Percentiles rank a stretch among this genome's conserved stretches.
These are phyloP conservation scores for Penicillium psychrosexuale DNA, from an alignment of 2,329 filamentous ascomycete species.

Conservation along the genomic window DNA sequence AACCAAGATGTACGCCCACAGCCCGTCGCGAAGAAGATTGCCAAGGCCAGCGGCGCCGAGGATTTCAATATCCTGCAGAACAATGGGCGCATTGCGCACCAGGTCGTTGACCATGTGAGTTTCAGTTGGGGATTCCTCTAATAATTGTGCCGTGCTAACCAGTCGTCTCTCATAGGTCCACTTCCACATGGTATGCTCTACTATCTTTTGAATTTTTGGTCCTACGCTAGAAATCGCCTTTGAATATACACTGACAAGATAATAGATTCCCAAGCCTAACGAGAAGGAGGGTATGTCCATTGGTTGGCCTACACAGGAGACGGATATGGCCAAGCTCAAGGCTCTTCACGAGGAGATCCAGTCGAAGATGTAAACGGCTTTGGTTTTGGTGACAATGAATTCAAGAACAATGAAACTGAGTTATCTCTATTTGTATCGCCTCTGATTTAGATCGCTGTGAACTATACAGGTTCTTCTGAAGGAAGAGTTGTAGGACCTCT, in stretches of 20 bases:
- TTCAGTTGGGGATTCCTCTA: not conserved
- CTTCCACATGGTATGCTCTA: slow-evolving; percentile 75
- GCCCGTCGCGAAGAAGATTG: slow-evolving; percentile 84
- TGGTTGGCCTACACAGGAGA: slow-evolving; percentile 70
- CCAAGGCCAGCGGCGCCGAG: slow-evolving; percentile 66
- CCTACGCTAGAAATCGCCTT: not conserved
- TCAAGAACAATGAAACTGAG: not conserved
- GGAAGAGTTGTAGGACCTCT: not conserved
- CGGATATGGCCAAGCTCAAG: slow-evolving; percentile 81
- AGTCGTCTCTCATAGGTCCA: slow-evolving; percentile 60
- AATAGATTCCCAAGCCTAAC: slow-evolving; percentile 89
- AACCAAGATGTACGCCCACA: slow-evolving; percentile 31
- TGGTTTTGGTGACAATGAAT: not conserved
- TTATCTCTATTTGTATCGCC: not conserved
- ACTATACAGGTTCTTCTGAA: not conserved
- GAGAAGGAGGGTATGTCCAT: slow-evolving; percentile 74
- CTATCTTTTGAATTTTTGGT: not conserved
- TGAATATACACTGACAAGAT: slow-evolving; percentile 1
- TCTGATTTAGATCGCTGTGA: not conserved
- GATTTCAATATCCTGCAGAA: slow-evolving; percentile 97
- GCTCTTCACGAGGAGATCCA: slow-evolving; percentile 78
- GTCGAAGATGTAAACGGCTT: slow-evolving; percentile 68
- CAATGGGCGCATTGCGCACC: slow-evolving; percentile 87
- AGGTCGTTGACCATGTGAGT: slow-evolving; percentile 85
- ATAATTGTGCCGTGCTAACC: slow-evolving; percentile 1